Evolutionary conservation across 2,329 filamentous ascomycete species (phyloP), one percentile per base, ranked within the genome.

Genomic region (Cephalotrichum gorgonifer): DNA sequence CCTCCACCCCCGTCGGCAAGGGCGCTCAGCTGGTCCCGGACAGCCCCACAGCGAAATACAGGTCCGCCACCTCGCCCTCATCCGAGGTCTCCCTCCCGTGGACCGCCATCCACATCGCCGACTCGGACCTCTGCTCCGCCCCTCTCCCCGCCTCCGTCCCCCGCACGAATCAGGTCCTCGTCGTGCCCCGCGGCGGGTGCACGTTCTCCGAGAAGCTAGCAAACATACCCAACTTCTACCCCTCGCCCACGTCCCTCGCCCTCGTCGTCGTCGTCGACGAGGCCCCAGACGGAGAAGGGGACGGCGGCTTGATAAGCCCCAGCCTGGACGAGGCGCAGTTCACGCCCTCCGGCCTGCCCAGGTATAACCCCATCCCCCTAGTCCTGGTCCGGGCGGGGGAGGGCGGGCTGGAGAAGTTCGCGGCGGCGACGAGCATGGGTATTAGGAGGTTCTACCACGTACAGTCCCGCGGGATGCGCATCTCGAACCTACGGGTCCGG

Each of bases 111-210:
- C 91, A 83, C 66, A 76, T 91, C 20, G 83, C 83, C 8, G 84
- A 74, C 49, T 39, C 35, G 4, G 70, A 85, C 15, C 77, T 81
- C 9, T 93, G 91, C 63, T 70, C 74, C 51, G 68, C 71, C n/a
- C 68, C 70, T 3, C 64, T 80, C 2, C 74, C 75, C 2, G 72
- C 76, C n/a, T 58, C 62, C 15, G 74, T 70, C 0, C 65, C 74
- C 3, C 71, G 71, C 26, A 64, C 71, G 43, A 73, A 95, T 65
- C 83, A 95, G 47, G 72, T 97, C 52, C 81, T 98, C 51, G 78
- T 95, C 45, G 74, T 97, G 57, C 81, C 79, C 26, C 81, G 93
- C 6, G 91, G 93, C 35, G 81, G 80, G 1, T 98, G 93, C 68
- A 85, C 78, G 23, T 97, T 97, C 64, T 83, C 79, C 31, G 69